These are phyloP conservation scores for Iris pallida DNA, from an alignment of 116 monocot species.

Conservation along the genomic window DNA sequence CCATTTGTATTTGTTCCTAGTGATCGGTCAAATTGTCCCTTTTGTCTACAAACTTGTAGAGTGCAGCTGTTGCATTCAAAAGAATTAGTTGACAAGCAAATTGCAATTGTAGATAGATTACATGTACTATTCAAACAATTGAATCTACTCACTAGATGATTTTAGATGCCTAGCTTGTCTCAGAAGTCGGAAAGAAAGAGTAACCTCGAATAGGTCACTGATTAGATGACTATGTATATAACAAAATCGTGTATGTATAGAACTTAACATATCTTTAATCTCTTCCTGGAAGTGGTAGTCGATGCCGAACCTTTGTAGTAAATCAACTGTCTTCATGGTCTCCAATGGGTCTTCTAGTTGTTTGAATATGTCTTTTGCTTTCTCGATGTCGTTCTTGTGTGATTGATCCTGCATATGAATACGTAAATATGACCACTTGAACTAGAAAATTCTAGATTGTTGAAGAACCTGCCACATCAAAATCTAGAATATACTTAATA, in stretches of 20 bases:
- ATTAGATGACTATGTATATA: not conserved
- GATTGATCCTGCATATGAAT: not conserved
- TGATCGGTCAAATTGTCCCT: constrained; percentile 15
- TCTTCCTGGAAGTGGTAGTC: constrained; percentile 16
- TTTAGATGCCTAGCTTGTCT: constrained; percentile 10
- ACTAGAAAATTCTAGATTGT: too few species aligned
- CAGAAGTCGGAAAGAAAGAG: constrained; percentile 13
- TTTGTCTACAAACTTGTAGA: constrained; percentile 24
- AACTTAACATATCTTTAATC: not conserved
- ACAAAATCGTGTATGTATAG: not conserved
- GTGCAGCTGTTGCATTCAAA: constrained; percentile 10
- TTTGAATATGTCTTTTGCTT: not conserved
- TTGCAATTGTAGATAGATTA: too few species aligned
- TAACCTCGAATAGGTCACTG: not conserved
- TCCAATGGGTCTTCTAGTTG: constrained; percentile 1
- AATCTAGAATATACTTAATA: too few species aligned
- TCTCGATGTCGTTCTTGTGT: not conserved
- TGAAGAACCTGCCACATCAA: too few species aligned
- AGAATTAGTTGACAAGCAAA: too few species aligned
- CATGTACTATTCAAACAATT: not conserved
- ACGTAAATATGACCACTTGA: not conserved
- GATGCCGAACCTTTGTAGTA: constrained; percentile 12
- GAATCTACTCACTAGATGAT: not conserved
- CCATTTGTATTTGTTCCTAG: constrained; percentile 24
- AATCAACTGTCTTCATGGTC: constrained; percentile 5